Base-by-base conservation (phyloP, 2,329 filamentous ascomycete genomes). In the Diplocarpon mali region DNA sequence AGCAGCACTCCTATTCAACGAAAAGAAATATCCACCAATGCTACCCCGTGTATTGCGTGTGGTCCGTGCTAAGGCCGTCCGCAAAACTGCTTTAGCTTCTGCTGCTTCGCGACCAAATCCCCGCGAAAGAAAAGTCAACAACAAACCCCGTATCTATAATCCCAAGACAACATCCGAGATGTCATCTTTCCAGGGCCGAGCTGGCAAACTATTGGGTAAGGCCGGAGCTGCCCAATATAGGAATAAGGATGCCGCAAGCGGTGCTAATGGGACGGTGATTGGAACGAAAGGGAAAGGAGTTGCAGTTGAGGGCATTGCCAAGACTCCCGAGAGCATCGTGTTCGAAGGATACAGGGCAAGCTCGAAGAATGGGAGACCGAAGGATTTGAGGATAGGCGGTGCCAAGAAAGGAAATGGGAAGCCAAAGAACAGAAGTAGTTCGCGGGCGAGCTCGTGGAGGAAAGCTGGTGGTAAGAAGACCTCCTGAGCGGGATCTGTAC, bases 21-120 rank as follows among this genome's bases (percentile, higher is more conserved):
- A 80, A 50, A 94, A 96, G 70, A 92, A 85, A 57, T 96, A 89
- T 60, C 88, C 90, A 13, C 90, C 90, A 14, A 81, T 95, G 76
- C 78, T 96, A n/a, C 90, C 90, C 9, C 80, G 92, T 37, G 76
- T 81, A 53, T 71, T 98, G 29, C 83, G 92, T 43, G 89, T 98
- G 38, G 83, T 78, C 38, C 80, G 92, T 49, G 92, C 92, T 60
- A 62, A 65, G 38, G 55, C 60, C 28, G 57, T 66, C 42, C 67
- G 67, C 29, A 66, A 68, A 49, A 61, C 57, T 11, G 57, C 57
- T 45, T 56, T 61, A 5, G 53, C 53, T 12, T 53, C 44, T 13
- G 46, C 47, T 35, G 30, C 42, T 15, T 49, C 50, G 5, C 46
- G 49, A 34, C 38, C 44, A 40, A 56, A 50, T 40, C 52, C 47